Conservation (phyloP, 2,329 filamentous ascomycete genomes). For the Fusarium udum region DNA sequence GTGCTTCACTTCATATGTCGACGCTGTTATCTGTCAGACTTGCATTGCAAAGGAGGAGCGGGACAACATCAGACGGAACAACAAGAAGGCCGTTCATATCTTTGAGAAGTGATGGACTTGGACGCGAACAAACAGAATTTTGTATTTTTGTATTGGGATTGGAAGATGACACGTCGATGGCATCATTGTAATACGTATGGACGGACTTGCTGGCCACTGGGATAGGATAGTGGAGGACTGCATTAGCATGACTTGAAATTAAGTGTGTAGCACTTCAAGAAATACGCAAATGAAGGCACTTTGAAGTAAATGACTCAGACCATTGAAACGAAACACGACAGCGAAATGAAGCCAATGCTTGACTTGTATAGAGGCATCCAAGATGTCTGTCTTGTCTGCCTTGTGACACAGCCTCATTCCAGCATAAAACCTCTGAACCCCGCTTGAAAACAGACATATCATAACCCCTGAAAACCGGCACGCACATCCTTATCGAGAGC, state of each 20-base stretch:
- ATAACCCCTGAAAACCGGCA: neutral
- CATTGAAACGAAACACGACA: neutral
- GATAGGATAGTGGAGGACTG: neutral
- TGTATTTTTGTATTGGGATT: neutral
- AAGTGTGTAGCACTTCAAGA: neutral
- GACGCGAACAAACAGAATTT: neutral
- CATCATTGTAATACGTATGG: neutral
- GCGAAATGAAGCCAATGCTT: neutral
- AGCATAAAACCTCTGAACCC: constrained; percentile 11
- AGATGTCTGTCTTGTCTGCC: neutral
- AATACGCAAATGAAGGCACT: neutral
- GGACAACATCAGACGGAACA: constrained; percentile 1
- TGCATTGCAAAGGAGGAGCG: constrained; percentile 9
- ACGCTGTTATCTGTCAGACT: constrained; percentile 6
- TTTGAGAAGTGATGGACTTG: neutral
- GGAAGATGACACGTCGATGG: neutral
- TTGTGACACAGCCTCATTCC: neutral
- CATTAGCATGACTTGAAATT: neutral
- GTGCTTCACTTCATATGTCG: constrained; percentile 27
- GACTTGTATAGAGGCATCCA: neutral
- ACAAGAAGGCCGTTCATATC: neutral
- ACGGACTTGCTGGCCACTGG: neutral
- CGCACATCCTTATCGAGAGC: neutral
- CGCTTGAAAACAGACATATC: neutral
- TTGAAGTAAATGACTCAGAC: neutral